Conservation (phyloP, 2,329 filamentous ascomycete genomes). For the Alternaria triticimaculans region DNA sequence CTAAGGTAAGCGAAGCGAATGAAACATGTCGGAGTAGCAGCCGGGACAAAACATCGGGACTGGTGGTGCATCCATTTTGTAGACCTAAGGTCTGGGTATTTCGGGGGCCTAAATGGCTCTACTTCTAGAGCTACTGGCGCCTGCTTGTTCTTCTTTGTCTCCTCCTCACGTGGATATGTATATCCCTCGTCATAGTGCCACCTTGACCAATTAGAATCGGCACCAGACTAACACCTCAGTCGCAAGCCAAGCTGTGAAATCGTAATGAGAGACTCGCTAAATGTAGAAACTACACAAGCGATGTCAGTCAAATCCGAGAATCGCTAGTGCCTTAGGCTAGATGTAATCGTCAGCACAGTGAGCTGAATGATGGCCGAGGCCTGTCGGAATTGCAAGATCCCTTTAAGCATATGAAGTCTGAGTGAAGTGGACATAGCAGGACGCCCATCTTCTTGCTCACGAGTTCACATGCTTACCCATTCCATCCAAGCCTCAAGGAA, state of each 20-base stretch:
- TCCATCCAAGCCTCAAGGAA: conserved; percentile 94
- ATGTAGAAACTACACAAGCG: neutral
- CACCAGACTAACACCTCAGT: neutral
- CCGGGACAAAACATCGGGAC: neutral
- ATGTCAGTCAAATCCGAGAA: neutral
- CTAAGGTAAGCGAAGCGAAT: neutral
- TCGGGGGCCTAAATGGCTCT: neutral
- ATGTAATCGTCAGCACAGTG: neutral
- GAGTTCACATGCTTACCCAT: conserved; percentile 58
- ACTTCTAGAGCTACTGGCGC: neutral
- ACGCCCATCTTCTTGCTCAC: neutral
- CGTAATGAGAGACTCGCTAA: neutral
- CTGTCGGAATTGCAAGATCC: neutral
- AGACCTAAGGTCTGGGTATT: neutral
- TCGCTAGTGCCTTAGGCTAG: neutral
- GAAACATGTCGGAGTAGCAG: neutral
- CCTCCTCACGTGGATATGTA: neutral
- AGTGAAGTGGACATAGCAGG: neutral
- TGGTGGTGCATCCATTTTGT: neutral
- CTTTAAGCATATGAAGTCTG: neutral
- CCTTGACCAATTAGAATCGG: neutral
- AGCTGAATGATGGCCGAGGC: neutral
- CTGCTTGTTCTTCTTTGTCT: neutral
- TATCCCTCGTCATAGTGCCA: neutral
- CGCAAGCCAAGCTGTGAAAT: neutral